Evolutionary conservation across 192 early-diverging fungal genomes (phyloP), one percentile per base, ranked within the genome.

Genomic region (Gaertneriomyces semiglobifer): DNA sequence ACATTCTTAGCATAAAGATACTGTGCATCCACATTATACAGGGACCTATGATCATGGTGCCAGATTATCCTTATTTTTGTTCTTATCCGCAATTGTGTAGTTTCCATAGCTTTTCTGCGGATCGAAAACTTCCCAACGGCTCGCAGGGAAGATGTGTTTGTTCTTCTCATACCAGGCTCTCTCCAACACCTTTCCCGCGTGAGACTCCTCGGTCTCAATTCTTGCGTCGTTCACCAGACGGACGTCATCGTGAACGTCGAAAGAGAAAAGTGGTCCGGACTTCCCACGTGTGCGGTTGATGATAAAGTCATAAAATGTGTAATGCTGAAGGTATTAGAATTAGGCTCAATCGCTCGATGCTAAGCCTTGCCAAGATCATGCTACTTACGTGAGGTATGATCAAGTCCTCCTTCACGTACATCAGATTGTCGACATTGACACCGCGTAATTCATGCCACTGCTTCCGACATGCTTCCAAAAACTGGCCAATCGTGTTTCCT

Each of bases 101-200:
- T 78, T 79, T 42, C 81, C 82, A 63, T 86, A 88, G 72, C 80
- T 80, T 69, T 91, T 92, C 43, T 89, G 81, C 0, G 92, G 91
- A 71, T 94, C 92, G 70, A 90, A 95, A 10, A 89, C 79, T 75
- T 98, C 94, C 92, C 92, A 98, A 55, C 95, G 83, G 45, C 85
- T 89, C 3, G 93, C 89, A 5, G 95, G 93, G 71, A 98, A 96
- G 39, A 95, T 96, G 63, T 98, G 95, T 77, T 96, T 98, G 77
- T 95, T 93, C 20, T 72, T 72, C 33, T 72, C 70, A 46, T 72
- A 72, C 70, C 70, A 72, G 5, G 85, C 73, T 16, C 94, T 77
- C 75, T 95, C 90, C 16, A 93, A 87, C 6, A 98, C 91, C 66
- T 98, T 98, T 48, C 93, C 94, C 0, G 94, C 93, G 66, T 98